These are phyloP conservation scores for Inga oerstediana DNA, from an alignment of 306 rosid genomes.

Conservation along the genomic window DNA sequence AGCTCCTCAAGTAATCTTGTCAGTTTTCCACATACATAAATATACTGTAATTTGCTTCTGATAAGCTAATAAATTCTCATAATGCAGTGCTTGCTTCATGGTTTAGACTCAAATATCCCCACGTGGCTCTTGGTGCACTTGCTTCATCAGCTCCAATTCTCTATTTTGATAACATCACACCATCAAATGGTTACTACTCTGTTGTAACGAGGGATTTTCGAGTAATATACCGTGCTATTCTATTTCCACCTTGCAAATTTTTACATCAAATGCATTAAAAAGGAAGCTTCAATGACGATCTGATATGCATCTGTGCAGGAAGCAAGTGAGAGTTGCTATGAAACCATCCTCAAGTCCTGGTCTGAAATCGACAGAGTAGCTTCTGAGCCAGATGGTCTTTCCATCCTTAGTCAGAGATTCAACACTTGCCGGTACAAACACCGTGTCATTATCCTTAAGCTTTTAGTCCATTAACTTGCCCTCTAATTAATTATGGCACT, in stretches of 20 bases:
- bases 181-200: slow-evolving; percentile 31
- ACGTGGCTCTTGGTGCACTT: slow-evolving; percentile 46
- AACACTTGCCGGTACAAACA: slow-evolving; percentile 52
- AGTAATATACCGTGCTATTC: slow-evolving; percentile 39
- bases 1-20: slow-evolving; percentile 12
- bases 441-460: slow-evolving; percentile 34
- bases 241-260: background rate
- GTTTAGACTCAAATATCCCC: slow-evolving; percentile 62
- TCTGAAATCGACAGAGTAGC: slow-evolving; percentile 56
- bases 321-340: slow-evolving; percentile 41
- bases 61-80: background rate
- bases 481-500: background rate
- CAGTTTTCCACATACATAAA: background rate
- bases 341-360: slow-evolving; percentile 60
- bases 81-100: slow-evolving; percentile 52
- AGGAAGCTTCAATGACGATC: background rate
- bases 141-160: slow-evolving; percentile 61
- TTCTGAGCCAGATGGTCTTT: slow-evolving; percentile 48
- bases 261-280: background rate
- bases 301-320: slow-evolving; percentile 41
- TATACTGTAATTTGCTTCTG: background rate
- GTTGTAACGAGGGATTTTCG: slow-evolving; percentile 61
- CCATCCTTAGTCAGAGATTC: slow-evolving; percentile 53
- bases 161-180: slow-evolving; percentile 45
- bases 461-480: background rate